Conservation (phyloP, 108 stramenopile species). For the Nitzschia putrida region DNA sequence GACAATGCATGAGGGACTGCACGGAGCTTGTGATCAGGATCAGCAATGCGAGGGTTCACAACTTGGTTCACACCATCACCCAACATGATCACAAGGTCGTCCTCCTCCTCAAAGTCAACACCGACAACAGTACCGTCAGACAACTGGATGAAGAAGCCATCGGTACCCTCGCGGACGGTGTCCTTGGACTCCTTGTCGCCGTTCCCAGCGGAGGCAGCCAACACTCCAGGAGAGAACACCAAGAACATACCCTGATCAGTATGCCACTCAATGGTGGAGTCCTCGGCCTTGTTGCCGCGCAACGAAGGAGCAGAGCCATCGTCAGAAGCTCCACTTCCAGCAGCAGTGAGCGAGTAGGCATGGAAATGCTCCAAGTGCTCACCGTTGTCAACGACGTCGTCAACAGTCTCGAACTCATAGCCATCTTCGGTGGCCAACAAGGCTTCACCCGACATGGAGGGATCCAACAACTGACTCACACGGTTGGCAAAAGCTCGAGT, state of each 20-base stretch:
- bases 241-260: slow-evolving; percentile 78
- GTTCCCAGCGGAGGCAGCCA: neutral
- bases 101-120: slow-evolving; percentile 54
- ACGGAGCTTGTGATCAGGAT: slow-evolving; percentile 35
- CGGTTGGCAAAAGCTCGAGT: slow-evolving; percentile 29
- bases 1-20: slow-evolving; percentile 69
- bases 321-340: neutral
- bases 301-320: neutral
- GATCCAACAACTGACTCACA: neutral
- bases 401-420: slow-evolving; percentile 39
- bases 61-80: slow-evolving; percentile 85
- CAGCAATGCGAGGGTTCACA: slow-evolving; percentile 35
- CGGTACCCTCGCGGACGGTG: neutral
- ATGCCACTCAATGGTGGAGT: slow-evolving; percentile 69
- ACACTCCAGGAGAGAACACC: slow-evolving; percentile 73
- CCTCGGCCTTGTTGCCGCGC: neutral
- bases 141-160: slow-evolving; percentile 47
- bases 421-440: slow-evolving; percentile 30
- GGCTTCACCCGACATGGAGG: slow-evolving; percentile 1
- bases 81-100: slow-evolving; percentile 76
- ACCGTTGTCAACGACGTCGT: slow-evolving; percentile 55
- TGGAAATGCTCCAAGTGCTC: slow-evolving; percentile 89
- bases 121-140: slow-evolving; percentile 43
- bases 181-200: too few relatives aligned
- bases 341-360: slow-evolving; percentile 39